Conservation (phyloP, 2,329 filamentous ascomycete species). For the Hypoxylon sp. region DNA sequence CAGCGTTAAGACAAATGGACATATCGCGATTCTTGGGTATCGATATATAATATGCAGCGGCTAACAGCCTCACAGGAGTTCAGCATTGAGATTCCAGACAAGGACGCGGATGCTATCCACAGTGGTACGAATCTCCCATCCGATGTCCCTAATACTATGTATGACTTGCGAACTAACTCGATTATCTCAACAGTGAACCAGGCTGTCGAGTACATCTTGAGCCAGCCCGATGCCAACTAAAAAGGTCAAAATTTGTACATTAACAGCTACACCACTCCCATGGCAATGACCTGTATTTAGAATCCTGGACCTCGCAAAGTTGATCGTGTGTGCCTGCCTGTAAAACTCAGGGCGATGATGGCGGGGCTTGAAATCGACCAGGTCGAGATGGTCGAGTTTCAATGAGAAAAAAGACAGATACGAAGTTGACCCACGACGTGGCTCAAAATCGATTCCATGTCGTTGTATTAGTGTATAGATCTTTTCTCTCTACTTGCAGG, state of each 20-base stretch:
- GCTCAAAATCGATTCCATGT: conserved; percentile 30
- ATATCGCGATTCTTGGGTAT: conserved; percentile 18
- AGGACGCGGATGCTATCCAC: conserved; percentile 93
- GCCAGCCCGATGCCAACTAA: conserved; percentile 87
- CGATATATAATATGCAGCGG: background rate
- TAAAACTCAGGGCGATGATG: conserved; percentile 17
- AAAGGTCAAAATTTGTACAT: conserved; percentile 40
- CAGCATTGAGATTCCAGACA: conserved; percentile 97
- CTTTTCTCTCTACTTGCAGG: conserved; percentile 29
- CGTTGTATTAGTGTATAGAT: conserved; percentile 49
- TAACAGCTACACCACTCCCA: conserved; percentile 42
- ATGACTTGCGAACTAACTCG: conserved; percentile 31
- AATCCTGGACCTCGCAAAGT: conserved; percentile 21
- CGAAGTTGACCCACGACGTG: conserved; percentile 29
- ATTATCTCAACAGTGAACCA: conserved; percentile 74
- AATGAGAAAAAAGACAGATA: conserved; percentile 32
- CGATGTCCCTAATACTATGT: no score
- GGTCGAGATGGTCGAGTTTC: conserved; percentile 14
- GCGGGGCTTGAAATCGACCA: conserved; percentile 17
- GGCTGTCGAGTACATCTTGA: conserved; percentile 92
- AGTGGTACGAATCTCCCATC: conserved; percentile 71
- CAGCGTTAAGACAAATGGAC: no score
- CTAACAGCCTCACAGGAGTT: conserved; percentile 58
- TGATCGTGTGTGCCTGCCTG: conserved; percentile 27
- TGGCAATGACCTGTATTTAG: conserved; percentile 33